Evolutionary conservation across 1,284 basidiomycete species (phyloP).

Genomic region (Kalmanozyma brasiliensis): DNA sequence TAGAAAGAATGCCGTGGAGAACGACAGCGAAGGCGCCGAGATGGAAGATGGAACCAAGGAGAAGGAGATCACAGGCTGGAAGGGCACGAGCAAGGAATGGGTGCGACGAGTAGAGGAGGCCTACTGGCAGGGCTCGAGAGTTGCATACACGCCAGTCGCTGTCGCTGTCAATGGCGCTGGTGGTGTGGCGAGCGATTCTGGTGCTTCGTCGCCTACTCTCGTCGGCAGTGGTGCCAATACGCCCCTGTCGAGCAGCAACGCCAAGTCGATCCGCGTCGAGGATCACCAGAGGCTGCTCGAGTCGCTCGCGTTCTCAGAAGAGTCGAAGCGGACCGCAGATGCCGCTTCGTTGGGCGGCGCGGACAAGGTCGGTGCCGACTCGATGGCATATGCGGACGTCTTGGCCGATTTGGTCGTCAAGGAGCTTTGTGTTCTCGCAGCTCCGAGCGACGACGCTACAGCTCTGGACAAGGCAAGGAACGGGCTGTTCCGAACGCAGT

Average conservation of each 20-base stretch:
- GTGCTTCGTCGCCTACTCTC: conserved; percentile 30
- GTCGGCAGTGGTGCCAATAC: conserved; percentile 32
- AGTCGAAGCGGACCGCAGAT: not conserved
- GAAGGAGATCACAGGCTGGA: conserved; percentile 57
- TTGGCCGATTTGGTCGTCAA: conserved; percentile 71
- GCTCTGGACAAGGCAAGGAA: conserved; percentile 70
- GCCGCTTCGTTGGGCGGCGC: not conserved
- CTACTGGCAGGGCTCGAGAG: conserved; percentile 62
- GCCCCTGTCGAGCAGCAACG: conserved; percentile 26
- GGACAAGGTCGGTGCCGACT: conserved; percentile 9
- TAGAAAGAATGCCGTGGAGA: conserved; percentile 71
- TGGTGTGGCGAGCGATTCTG: conserved; percentile 10
- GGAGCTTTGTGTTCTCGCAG: conserved; percentile 68
- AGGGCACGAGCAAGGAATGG: conserved; percentile 66
- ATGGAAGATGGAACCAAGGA: conserved; percentile 18
- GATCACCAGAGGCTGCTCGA: conserved; percentile 33
- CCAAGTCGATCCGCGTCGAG: conserved; percentile 28
- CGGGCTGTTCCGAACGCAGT: conserved; percentile 80
- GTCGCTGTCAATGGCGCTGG: conserved; percentile 14
- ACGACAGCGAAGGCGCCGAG: conserved; percentile 60
- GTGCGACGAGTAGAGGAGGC: conserved; percentile 61
- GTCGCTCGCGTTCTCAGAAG: conserved; percentile 3
- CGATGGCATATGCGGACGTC: conserved; percentile 68
- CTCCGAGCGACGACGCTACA: conserved; percentile 47
- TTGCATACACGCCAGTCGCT: conserved; percentile 40